These are phyloP conservation scores for Euphorbia pulcherrima DNA, from an alignment of 345 rosid species.

Conservation along the genomic window DNA sequence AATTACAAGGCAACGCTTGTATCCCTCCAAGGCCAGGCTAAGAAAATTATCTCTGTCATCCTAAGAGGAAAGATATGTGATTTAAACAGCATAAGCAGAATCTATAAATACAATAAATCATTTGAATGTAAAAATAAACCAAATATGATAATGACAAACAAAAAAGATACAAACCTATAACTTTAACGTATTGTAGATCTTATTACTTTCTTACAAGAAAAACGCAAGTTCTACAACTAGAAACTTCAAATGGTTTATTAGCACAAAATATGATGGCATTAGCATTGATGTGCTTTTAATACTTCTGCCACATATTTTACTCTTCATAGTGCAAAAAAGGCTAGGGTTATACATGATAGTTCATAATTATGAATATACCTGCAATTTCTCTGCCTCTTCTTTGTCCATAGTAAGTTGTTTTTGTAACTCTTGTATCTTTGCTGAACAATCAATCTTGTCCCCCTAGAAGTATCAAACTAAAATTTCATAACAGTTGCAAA, in stretches of 20 bases:
- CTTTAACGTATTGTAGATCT: not conserved
- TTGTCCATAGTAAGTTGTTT: slow-evolving; percentile 81
- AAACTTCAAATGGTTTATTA: not conserved
- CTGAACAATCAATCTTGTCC: slow-evolving; percentile 65
- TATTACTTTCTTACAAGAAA: not conserved
- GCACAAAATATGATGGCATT: not conserved
- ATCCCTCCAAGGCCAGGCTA: slow-evolving; percentile 83
- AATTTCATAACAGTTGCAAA: slow-evolving; percentile 2
- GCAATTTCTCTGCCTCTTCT: slow-evolving; percentile 82
- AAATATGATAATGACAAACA: not conserved
- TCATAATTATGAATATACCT: slow-evolving; percentile 34
- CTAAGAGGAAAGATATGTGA: slow-evolving; percentile 36
- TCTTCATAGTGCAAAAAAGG: not conserved
- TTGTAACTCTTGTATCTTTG: slow-evolving; percentile 79
- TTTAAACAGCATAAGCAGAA: slow-evolving; percentile 11
- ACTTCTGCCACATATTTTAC: not conserved
- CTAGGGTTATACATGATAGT: not conserved
- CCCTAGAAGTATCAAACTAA: slow-evolving; percentile 40
- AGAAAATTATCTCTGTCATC: slow-evolving; percentile 91
- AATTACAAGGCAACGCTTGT: slow-evolving; percentile 73
- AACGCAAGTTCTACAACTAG: not conserved
- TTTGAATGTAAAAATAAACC: not conserved
- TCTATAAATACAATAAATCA: not conserved
- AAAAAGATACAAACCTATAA: not conserved
- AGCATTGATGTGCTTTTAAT: not conserved